Evolutionary conservation across 176 grass and related monocot species (phyloP).

Genomic region (Puya raimondii): DNA sequence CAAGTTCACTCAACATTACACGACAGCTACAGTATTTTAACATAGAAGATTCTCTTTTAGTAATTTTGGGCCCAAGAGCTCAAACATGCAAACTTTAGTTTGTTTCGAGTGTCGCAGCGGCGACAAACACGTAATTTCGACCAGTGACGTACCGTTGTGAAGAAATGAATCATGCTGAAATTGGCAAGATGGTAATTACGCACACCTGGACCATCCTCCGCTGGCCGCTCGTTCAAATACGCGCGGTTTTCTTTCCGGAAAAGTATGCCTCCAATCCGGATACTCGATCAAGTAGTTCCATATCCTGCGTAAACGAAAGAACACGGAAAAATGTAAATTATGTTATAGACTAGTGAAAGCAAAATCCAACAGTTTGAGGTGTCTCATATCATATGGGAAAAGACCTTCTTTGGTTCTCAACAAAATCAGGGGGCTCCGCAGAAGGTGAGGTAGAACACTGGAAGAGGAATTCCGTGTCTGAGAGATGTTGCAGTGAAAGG

Average conservation of each 20-base stretch:
- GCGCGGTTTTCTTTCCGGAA: slow-evolving; percentile 36
- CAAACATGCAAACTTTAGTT: neutral
- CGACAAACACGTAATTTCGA: neutral
- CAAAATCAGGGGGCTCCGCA: slow-evolving; percentile 80
- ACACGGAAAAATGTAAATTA: neutral
- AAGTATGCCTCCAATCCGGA: slow-evolving; percentile 73
- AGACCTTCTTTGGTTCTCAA: slow-evolving; percentile 83
- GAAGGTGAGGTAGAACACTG: slow-evolving; percentile 77
- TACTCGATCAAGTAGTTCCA: slow-evolving; percentile 67
- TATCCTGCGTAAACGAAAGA: slow-evolving; percentile 40
- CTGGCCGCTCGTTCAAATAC: slow-evolving; percentile 44
- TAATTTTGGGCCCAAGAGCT: neutral
- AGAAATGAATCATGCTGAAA: neutral
- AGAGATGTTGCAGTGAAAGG: slow-evolving; percentile 39
- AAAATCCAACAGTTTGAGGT: neutral
- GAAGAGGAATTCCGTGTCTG: slow-evolving; percentile 60
- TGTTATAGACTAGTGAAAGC: neutral
- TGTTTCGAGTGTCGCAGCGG: neutral
- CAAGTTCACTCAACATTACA: too few relatives aligned
- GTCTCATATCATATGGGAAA: neutral
- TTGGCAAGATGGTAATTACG: slow-evolving; percentile 11
- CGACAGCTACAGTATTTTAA: too few relatives aligned
- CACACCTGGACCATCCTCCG: slow-evolving; percentile 51
- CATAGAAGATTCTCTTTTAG: neutral
- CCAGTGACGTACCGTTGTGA: neutral